phyloP scores from a whole-genome alignment of 768 basidiomycete genomes.

The Sporobolomyces roseus region DNA sequence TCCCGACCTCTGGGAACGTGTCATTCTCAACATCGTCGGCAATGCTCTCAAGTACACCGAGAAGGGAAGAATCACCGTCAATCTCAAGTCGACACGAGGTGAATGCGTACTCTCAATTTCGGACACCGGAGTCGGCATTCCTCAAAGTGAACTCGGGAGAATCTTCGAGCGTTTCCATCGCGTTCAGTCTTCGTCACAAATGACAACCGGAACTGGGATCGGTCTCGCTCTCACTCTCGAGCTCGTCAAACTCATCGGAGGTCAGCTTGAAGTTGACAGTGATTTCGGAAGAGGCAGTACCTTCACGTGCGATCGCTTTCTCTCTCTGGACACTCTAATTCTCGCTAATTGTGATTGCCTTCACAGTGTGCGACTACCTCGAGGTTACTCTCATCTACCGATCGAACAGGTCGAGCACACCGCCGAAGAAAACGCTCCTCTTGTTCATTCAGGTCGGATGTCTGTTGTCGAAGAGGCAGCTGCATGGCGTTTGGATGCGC shows the following conservation, averaged over 20 bases:
- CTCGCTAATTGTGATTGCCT: too few relatives aligned
- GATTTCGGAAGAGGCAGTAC: conserved; percentile 30
- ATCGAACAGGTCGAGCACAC: conserved; percentile 33
- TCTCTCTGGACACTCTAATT: not conserved
- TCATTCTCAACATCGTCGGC: conserved; percentile 24
- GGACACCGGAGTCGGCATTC: conserved; percentile 41
- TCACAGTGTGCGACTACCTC: conserved; percentile 8
- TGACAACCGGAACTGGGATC: conserved; percentile 29
- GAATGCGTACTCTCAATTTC: conserved; percentile 21
- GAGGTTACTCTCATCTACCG: conserved; percentile 33
- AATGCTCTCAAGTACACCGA: conserved; percentile 38
- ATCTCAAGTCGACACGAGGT: conserved; percentile 18
- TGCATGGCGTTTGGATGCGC: conserved; percentile 24
- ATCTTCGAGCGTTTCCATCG: conserved; percentile 44
- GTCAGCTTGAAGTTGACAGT: conserved; percentile 35
- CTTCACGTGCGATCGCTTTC: conserved; percentile 26
- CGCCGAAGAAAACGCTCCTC: conserved; percentile 8
- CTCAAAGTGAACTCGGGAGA: conserved; percentile 25
- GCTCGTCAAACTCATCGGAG: conserved; percentile 37
- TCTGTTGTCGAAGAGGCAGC: conserved; percentile 33
- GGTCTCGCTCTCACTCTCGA: conserved; percentile 41
- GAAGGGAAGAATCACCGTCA: conserved; percentile 20
- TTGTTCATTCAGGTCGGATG: conserved; percentile 9
- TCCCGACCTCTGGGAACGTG: conserved; percentile 33
- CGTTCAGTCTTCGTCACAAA: conserved; percentile 15